phyloP scores from a whole-genome alignment of 257 asterid species.

The Orobanche coerulescens region DNA sequence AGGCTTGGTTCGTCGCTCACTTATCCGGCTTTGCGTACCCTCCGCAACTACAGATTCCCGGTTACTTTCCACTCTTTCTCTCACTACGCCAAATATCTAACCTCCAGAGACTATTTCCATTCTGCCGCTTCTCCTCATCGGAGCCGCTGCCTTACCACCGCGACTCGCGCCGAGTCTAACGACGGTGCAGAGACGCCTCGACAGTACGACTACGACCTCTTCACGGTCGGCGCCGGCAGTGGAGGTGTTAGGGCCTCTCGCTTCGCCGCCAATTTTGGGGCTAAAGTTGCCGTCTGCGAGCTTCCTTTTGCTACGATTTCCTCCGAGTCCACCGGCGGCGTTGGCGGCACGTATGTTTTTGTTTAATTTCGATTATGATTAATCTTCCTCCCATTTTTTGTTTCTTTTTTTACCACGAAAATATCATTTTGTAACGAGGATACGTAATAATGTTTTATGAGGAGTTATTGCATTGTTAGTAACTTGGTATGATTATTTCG shows the following conservation, averaged over 20 bases:
- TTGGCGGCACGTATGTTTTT: slow-evolving; percentile 87
- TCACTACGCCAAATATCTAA: slow-evolving; percentile 17
- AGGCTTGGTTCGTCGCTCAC: slow-evolving; percentile 43
- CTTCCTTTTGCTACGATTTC: slow-evolving; percentile 86
- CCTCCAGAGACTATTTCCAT: slow-evolving; percentile 13
- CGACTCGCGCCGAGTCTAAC: slow-evolving; percentile 49
- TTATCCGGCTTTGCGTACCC: slow-evolving; percentile 36
- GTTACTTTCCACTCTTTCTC: slow-evolving; percentile 30
- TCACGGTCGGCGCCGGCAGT: slow-evolving; percentile 95
- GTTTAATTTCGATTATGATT: not conserved
- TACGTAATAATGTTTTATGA: not conserved
- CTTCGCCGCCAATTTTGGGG: slow-evolving; percentile 84
- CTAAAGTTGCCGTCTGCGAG: slow-evolving; percentile 90
- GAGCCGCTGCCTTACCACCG: slow-evolving; percentile 32
- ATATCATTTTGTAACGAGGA: not conserved
- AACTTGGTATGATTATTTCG: not conserved
- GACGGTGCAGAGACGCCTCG: slow-evolving; percentile 45
- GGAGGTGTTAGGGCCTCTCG: slow-evolving; percentile 98
- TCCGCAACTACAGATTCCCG: slow-evolving; percentile 35
- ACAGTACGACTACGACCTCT: slow-evolving; percentile 75
- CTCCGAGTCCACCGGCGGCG: slow-evolving; percentile 81
- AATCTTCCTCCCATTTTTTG: not conserved
- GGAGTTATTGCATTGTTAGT: not conserved
- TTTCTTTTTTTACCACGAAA: not conserved
- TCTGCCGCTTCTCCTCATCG: slow-evolving; percentile 22